Evolutionary conservation across 371 early-diverging fungal genomes (phyloP).

Genomic region (Furculomyces boomerangus): DNA sequence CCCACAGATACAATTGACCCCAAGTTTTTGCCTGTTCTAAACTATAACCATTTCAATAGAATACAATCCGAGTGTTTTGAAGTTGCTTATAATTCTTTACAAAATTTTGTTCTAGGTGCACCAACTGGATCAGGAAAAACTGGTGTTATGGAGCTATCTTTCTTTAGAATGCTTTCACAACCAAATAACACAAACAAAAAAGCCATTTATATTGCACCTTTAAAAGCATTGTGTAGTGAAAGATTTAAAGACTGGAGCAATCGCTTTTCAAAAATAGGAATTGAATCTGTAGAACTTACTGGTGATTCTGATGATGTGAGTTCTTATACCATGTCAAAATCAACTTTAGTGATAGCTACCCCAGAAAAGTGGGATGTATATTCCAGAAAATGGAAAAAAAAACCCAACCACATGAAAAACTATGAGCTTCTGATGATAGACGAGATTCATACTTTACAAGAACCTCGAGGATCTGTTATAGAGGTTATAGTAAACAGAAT

Average conservation of each 20-base stretch:
- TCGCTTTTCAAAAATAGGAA: not conserved
- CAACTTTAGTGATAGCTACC: conserved; percentile 51
- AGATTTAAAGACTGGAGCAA: not conserved
- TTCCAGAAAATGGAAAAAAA: conserved; percentile 70
- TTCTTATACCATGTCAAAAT: not conserved
- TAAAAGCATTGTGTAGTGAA: conserved; percentile 3
- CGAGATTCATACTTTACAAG: conserved; percentile 2
- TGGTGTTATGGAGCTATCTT: conserved; percentile 2
- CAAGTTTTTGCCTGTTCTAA: too few relatives aligned
- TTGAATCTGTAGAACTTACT: conserved; percentile 2
- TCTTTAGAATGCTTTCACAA: not conserved
- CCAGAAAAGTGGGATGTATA: conserved; percentile 99
- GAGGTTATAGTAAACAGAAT: conserved; percentile 3
- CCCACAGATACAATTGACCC: too few relatives aligned
- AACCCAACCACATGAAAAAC: not conserved
- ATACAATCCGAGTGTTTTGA: not conserved
- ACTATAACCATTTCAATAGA: not conserved
- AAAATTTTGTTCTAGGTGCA: not conserved
- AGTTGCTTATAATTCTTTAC: not conserved
- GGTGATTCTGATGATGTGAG: not conserved
- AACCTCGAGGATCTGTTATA: not conserved
- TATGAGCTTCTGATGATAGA: conserved; percentile 2
- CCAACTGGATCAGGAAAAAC: conserved; percentile 5
- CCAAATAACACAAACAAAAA: not conserved
- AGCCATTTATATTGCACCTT: conserved; percentile 3